Evolutionary conservation across 176 grass and related monocot genomes (phyloP).

Genomic region (Musa itinerans): DNA sequence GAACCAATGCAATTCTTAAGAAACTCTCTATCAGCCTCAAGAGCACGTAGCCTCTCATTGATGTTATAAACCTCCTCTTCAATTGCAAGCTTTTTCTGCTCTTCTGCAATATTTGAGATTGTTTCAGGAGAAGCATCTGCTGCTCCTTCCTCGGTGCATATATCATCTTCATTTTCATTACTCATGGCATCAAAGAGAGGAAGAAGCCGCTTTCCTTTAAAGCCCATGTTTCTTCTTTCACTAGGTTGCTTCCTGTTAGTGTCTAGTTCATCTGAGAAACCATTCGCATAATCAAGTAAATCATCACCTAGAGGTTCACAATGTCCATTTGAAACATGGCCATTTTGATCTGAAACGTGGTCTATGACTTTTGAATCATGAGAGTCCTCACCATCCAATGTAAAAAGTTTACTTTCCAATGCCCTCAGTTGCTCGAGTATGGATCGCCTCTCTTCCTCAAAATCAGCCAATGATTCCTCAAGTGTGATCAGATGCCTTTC

Average conservation of each 20-base stretch:
- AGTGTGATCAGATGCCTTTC: slow-evolving; percentile 44
- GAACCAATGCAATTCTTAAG: slow-evolving; percentile 78
- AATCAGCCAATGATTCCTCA: slow-evolving; percentile 60
- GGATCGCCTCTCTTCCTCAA: slow-evolving; percentile 86
- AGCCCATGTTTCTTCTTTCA: slow-evolving; percentile 31
- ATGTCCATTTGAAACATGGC: slow-evolving; percentile 19
- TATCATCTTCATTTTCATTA: slow-evolving; percentile 20
- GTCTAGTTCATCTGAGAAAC: slow-evolving; percentile 48
- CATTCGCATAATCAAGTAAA: slow-evolving; percentile 33
- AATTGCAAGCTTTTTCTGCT: slow-evolving; percentile 49
- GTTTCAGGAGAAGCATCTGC: slow-evolving; percentile 18
- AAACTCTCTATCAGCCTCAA: slow-evolving; percentile 80
- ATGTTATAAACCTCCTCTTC: slow-evolving; percentile 55
- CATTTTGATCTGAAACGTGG: slow-evolving; percentile 44
- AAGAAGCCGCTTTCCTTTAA: slow-evolving; percentile 74
- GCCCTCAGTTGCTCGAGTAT: slow-evolving; percentile 78
- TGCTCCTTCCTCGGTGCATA: slow-evolving; percentile 5
- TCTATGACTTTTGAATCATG: slow-evolving; percentile 33
- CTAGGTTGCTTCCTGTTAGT: slow-evolving; percentile 34
- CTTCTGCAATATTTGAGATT: slow-evolving; percentile 29
- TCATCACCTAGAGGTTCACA: slow-evolving; percentile 4
- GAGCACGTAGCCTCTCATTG: slow-evolving; percentile 70
- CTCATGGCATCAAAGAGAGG: slow-evolving; percentile 65
- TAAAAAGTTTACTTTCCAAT: slow-evolving; percentile 77
- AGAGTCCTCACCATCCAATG: slow-evolving; percentile 59